Evolutionary conservation across 139 green algal genomes (phyloP).

Genomic region (Desmodesmus armatus): DNA sequence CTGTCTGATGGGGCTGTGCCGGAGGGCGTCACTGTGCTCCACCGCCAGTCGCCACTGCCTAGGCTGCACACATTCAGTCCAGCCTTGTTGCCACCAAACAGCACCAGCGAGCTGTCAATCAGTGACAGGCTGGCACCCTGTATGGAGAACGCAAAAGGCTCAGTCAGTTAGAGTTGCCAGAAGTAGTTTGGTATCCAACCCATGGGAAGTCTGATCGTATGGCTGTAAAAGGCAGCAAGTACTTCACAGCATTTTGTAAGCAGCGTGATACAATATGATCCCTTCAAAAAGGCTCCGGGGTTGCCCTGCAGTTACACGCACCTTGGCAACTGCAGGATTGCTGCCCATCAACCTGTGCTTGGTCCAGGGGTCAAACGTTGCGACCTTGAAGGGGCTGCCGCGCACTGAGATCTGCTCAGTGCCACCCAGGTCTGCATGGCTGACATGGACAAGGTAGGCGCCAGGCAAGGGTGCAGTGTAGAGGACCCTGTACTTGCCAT

Average conservation of each 20-base stretch:
- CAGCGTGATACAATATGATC: background rate
- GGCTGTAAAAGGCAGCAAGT: no score
- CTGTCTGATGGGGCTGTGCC: constrained; percentile 63
- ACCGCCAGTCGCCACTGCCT: constrained; percentile 67
- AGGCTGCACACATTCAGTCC: constrained; percentile 72
- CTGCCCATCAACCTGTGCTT: constrained; percentile 72
- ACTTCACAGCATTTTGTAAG: background rate
- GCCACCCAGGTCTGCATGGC: constrained; percentile 73
- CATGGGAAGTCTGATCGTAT: no score
- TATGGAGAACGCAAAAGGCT: background rate
- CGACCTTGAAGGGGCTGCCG: constrained; percentile 81
- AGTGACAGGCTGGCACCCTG: constrained; percentile 57
- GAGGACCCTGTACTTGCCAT: constrained; percentile 77
- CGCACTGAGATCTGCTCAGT: constrained; percentile 69
- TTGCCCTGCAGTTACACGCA: no score
- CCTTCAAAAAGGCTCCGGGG: no score
- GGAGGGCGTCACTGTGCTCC: constrained; percentile 42
- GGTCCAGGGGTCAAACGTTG: constrained; percentile 75
- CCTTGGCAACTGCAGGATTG: constrained; percentile 69
- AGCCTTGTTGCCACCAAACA: constrained; percentile 80
- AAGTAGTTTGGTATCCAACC: no score
- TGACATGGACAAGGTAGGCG: constrained; percentile 67
- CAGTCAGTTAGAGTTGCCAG: no score
- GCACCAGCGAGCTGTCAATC: constrained; percentile 69
- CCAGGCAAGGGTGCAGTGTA: constrained; percentile 58